Base-by-base conservation (phyloP, 2,329 filamentous ascomycete genomes). In the Cadophora sp. region DNA sequence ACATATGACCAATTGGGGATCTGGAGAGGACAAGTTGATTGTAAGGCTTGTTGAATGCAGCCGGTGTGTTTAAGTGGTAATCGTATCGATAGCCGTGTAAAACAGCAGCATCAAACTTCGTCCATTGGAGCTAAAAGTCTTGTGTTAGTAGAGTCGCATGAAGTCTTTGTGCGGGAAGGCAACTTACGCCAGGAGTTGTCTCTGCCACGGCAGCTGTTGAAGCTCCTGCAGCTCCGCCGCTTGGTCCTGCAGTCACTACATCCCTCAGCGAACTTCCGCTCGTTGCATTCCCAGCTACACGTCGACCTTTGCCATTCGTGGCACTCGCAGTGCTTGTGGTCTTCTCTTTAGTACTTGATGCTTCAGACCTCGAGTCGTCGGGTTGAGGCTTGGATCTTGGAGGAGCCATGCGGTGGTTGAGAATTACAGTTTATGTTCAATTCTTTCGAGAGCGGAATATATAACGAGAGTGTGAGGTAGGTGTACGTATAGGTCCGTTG, bases 41-140 rank as follows among this genome's bases (percentile, higher is more conserved):
- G 78, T 88, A 89, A 51, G 85, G 83, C 73, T 83, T 87, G 65
- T 83, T 85, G 79, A 93, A 95, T 66, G 91, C 86, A 45, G 89
- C 87, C 14, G 92, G 90, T 0, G 88, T 89, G 75, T 87, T 85
- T 74, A 96, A 84, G 67, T 86, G 86, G 81, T 94, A 89, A 71
- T 91, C 85, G 76, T 91, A 87, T 70, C 91, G 88, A 82, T 96
- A 96, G 71, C 85, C 84, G 76, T 94, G 90, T 59, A 96, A 87
- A 58, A 91, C 82, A 59, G 87, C 81, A 68, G 88, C 82, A 36
- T 92, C 87, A 74, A 92, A 90, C 2, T 86, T 85, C 20, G 85
- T 80, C 91, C 91, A 94, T 76, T 89, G 78, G 69, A 86, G 83
- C 84, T 86, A 50, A 33, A 62, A 11, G 20, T 13, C 7, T 18